A percentile compares a stretch with the other conserved stretches of the same genome.
phyloP scores from a whole-genome alignment of 352 stramenopile species.

The Phytopythium delawarense region DNA sequence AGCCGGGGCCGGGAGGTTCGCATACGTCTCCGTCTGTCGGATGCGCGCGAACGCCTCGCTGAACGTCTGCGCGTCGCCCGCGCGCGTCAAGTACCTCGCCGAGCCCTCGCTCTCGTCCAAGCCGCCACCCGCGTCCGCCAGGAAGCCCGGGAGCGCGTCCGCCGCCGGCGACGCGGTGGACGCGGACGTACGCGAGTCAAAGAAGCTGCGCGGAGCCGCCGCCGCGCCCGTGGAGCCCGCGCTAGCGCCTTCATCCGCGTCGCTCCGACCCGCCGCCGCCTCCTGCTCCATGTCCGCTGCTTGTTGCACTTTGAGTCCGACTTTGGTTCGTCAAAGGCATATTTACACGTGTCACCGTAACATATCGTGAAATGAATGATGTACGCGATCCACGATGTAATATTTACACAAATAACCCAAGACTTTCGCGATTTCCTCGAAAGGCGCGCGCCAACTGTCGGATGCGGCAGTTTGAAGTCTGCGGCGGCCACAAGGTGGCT shows the following conservation, averaged over 20 bases:
- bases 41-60: slow-evolving; percentile 59
- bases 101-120: slow-evolving; percentile 10
- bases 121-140: slow-evolving; percentile 3
- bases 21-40: slow-evolving; percentile 55
- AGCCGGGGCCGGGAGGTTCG: slow-evolving; percentile 12
- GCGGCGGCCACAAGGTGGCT: neutral
- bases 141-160: neutral
- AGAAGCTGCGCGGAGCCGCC: slow-evolving; percentile 26
- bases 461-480: slow-evolving; percentile 6
- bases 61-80: slow-evolving; percentile 26
- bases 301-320: neutral
- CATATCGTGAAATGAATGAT: no score
- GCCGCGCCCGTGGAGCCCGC: neutral
- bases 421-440: neutral
- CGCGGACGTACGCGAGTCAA: slow-evolving; percentile 39
- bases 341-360: neutral
- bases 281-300: neutral
- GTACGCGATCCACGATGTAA: no score
- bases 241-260: neutral
- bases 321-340: neutral
- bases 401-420: neutral
- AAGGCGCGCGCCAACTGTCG: neutral
- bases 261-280: neutral
- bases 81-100: slow-evolving; percentile 35
- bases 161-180: neutral